Conservation (phyloP, 2,329 filamentous ascomycete species). For the Incumbomyces lentus region DNA sequence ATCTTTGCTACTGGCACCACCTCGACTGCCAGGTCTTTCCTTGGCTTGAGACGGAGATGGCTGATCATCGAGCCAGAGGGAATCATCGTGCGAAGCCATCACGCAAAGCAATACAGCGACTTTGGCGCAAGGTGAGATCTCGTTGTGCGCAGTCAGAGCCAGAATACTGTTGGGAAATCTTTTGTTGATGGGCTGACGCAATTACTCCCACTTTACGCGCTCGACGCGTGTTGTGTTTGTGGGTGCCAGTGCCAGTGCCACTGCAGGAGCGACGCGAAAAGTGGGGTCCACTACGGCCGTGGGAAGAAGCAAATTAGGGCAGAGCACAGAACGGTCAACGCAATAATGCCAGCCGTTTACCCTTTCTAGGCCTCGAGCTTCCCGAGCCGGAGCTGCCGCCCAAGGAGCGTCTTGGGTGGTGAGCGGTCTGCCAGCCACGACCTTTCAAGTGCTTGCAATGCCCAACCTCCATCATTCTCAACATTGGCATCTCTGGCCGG, state of each 20-base stretch:
- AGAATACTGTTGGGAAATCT: neutral
- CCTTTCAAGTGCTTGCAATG: neutral
- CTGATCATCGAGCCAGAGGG: neutral
- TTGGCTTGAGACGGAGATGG: slow-evolving; percentile 1
- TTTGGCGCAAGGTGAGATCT: neutral
- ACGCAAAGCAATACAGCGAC: neutral
- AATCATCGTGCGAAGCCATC: slow-evolving; percentile 5
- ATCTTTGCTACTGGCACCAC: neutral
- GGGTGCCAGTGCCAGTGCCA: neutral
- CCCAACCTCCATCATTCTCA: slow-evolving; percentile 4
- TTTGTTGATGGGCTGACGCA: slow-evolving; percentile 2
- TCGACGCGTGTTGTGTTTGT: neutral
- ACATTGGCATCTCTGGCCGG: neutral
- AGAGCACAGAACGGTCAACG: too few relatives aligned
- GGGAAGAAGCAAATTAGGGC: too few relatives aligned
- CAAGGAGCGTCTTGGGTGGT: too few relatives aligned
- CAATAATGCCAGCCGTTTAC: too few relatives aligned
- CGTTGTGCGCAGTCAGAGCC: too few relatives aligned
- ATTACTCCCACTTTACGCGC: slow-evolving; percentile 5
- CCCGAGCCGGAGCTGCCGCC: too few relatives aligned
- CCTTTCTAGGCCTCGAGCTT: too few relatives aligned
- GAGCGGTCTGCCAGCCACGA: neutral
- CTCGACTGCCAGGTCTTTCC: slow-evolving; percentile 1
- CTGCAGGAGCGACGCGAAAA: neutral
- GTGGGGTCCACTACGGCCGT: neutral